These are phyloP conservation scores for Oxyria digyna DNA, from an alignment of 148 eudicot species.

Conservation along the genomic window DNA sequence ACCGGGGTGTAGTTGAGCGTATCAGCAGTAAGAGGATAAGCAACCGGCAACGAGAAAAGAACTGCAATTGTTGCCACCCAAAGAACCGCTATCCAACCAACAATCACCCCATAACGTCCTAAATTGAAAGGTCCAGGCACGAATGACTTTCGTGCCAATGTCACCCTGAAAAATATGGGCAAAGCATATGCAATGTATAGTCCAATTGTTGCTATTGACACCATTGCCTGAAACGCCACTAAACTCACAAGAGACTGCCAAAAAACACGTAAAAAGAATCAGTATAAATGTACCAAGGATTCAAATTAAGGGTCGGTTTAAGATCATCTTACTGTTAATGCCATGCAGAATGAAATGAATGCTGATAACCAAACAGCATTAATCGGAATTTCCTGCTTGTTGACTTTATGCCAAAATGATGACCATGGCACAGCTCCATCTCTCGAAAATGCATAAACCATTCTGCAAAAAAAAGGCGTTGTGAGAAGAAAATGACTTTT, in stretches of 20 bases:
- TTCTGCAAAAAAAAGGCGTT: constrained; percentile 25
- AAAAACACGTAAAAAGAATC: not conserved
- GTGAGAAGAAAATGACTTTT: not conserved
- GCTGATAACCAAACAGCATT: constrained; percentile 94
- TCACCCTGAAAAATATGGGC: constrained; percentile 80
- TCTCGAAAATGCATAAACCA: constrained; percentile 96
- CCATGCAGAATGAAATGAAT: constrained; percentile 85
- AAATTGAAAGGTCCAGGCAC: constrained; percentile 77
- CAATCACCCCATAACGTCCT: constrained; percentile 55
- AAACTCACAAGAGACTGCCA: constrained; percentile 83
- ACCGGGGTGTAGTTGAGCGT: constrained; percentile 93
- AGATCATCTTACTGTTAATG: constrained; percentile 55
- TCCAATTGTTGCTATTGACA: constrained; percentile 82
- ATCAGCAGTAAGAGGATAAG: constrained; percentile 56
- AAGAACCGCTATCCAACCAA: constrained; percentile 78
- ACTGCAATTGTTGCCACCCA: constrained; percentile 76
- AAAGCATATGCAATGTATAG: constrained; percentile 86
- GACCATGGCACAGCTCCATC: constrained; percentile 99
- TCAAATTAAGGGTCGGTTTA: not conserved
- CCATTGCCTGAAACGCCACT: constrained; percentile 96
- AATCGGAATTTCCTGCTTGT: constrained; percentile 74
- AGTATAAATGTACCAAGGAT: not conserved
- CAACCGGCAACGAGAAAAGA: constrained; percentile 77
- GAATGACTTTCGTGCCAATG: constrained; percentile 78
- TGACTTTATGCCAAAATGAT: constrained; percentile 81